Evolutionary conservation across 208 protist species (phyloP).

Genomic region (Naegleria gruberi): DNA sequence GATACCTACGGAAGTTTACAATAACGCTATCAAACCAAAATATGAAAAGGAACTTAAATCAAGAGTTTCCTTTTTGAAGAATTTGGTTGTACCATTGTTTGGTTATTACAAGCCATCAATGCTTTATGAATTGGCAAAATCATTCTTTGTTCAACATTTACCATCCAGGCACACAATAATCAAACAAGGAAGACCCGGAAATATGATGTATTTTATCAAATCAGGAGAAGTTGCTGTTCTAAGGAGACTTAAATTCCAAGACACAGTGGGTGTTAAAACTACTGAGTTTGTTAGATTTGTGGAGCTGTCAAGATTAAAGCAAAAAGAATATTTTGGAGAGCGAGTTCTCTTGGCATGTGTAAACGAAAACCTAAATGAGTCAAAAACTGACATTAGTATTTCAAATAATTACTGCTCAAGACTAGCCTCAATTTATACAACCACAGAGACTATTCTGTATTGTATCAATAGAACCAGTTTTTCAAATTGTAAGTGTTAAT

Average conservation of each 20-base stretch:
- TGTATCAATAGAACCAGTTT: not conserved
- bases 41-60: not conserved
- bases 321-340: constrained; percentile 18
- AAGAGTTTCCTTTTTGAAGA: not conserved
- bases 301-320: not conserved
- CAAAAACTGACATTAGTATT: too few relatives aligned
- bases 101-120: not conserved
- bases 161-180: not conserved
- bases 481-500: not conserved
- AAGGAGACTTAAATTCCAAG: not conserved
- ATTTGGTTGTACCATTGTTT: not conserved
- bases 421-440: not conserved
- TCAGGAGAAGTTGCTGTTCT: not conserved
- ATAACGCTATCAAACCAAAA: not conserved
- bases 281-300: not conserved
- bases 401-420: not conserved
- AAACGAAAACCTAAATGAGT: not conserved
- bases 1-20: not conserved
- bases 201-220: not conserved
- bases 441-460: not conserved
- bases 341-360: not conserved
- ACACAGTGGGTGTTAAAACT: not conserved
- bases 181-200: not conserved
- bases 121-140: not conserved
- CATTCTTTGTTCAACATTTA: not conserved